Evolutionary conservation across 2,329 filamentous ascomycete species (phyloP).

Genomic region (Neopestalotiopsis sp.): DNA sequence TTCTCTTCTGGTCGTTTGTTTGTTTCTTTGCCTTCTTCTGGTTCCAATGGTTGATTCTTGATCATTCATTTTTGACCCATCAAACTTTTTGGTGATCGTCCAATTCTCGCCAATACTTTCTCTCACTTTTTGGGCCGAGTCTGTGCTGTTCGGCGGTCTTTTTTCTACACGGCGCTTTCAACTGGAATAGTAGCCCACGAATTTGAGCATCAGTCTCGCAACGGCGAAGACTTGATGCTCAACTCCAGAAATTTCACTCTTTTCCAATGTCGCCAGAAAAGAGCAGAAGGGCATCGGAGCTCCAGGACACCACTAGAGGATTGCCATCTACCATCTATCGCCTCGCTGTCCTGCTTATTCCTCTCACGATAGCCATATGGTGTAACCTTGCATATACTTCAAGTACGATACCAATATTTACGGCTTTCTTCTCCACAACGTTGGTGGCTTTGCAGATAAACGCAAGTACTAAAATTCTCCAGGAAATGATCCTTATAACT

Average conservation of each 20-base stretch:
- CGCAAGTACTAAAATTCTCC: not conserved
- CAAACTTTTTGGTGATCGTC: not conserved
- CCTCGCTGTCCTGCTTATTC: not conserved
- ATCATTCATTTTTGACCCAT: not conserved
- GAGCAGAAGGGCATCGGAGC: not conserved
- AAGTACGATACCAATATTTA: not conserved
- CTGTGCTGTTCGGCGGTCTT: not conserved
- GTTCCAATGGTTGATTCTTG: not conserved
- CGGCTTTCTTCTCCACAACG: not conserved
- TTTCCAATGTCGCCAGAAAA: not conserved
- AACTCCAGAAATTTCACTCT: not conserved
- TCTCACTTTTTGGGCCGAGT: not conserved
- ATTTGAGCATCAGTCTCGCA: not conserved
- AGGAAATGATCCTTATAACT: conserved; percentile 28
- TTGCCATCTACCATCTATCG: not conserved
- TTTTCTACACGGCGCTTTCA: not conserved
- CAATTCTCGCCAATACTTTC: not conserved
- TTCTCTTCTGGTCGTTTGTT: not conserved
- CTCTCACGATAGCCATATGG: not conserved
- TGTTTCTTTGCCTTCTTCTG: not conserved
- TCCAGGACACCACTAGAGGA: not conserved
- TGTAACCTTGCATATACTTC: not conserved
- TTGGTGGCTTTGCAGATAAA: not conserved
- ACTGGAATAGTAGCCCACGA: not conserved
- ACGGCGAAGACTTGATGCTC: not conserved